These are phyloP conservation scores for Populus tomentosa DNA, from an alignment of 441 rosid genomes.

Conservation along the genomic window DNA sequence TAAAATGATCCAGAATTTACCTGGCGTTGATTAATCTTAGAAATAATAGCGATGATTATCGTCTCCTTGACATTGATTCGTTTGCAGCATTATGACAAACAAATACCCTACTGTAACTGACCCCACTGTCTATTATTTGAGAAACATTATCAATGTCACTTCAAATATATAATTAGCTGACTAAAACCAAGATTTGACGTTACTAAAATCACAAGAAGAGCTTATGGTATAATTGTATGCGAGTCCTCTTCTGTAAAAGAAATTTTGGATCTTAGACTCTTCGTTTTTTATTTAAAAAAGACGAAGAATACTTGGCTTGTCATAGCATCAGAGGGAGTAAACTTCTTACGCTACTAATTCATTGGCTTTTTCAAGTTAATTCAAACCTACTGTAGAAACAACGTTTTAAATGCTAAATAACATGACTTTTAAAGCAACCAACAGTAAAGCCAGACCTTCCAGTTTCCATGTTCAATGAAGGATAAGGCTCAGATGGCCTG, in stretches of 20 bases:
- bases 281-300: neutral
- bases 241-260: too few relatives aligned
- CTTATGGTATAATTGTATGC: too few relatives aligned
- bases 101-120: neutral
- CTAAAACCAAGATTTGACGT: neutral
- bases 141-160: neutral
- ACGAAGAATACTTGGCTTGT: neutral
- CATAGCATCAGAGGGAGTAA: neutral
- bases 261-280: neutral
- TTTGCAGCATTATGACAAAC: neutral
- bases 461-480: neutral
- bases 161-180: neutral
- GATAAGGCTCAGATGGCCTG: neutral
- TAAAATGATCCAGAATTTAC: too few relatives aligned
- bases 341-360: neutral
- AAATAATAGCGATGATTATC: too few relatives aligned
- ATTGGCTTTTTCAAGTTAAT: neutral
- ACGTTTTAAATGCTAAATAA: neutral
- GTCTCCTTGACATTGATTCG: too few relatives aligned
- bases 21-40: too few relatives aligned
- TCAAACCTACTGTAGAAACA: neutral
- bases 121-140: neutral
- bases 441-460: neutral
- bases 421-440: neutral
- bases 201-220: too few relatives aligned